Percentiles rank a stretch among this genome's conserved stretches.
Conservation (phyloP, 148 eudicot genomes). For the Chenopodium quinoa region DNA sequence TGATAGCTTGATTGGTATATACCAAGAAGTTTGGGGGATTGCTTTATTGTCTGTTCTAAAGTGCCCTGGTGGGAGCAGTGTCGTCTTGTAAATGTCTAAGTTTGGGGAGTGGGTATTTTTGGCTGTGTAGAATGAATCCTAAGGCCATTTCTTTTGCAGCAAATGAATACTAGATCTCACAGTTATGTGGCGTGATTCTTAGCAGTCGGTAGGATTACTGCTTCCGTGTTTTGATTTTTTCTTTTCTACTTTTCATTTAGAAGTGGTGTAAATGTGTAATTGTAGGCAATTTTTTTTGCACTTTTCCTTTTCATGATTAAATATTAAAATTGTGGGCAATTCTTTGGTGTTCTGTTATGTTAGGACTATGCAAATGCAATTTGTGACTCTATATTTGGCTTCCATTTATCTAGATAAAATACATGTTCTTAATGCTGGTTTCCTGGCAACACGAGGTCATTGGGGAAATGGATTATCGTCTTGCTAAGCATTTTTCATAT, state of each 20-base stretch:
- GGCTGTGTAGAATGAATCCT: neutral
- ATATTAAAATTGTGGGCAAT: neutral
- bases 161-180: neutral
- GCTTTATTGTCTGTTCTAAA: neutral
- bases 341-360: neutral
- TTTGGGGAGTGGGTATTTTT: neutral
- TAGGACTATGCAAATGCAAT: neutral
- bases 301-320: no score
- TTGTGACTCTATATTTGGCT: neutral
- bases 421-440: neutral
- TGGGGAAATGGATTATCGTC: neutral
- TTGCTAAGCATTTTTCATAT: neutral
- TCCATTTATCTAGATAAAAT: neutral
- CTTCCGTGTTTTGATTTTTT: neutral
- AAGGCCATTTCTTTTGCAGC: neutral
- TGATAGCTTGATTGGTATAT: neutral
- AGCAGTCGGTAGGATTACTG: neutral
- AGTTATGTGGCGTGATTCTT: neutral
- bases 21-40: neutral
- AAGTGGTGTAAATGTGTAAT: neutral
- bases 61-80: neutral
- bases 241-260: neutral
- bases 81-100: neutral
- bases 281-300: no score
- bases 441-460: neutral